Percentiles rank a stretch among this genome's conserved stretches.
phyloP scores from a whole-genome alignment of 2,329 filamentous ascomycete species.

The Leptographium galeiforme region DNA sequence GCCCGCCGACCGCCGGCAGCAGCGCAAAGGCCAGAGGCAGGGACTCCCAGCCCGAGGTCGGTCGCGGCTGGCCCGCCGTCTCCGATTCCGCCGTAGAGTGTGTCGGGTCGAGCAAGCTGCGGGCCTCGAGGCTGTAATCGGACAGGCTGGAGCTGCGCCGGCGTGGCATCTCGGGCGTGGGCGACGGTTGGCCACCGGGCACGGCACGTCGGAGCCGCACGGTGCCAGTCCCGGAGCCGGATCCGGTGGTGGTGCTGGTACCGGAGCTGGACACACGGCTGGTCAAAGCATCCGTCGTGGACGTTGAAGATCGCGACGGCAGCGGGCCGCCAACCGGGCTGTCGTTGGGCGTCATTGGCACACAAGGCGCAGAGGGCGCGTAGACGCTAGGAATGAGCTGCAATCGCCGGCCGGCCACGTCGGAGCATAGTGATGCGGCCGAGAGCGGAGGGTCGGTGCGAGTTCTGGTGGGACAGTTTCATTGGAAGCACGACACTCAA shows the following conservation, averaged over 20 bases:
- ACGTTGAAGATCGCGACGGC: no score
- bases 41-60: slow-evolving; percentile 60
- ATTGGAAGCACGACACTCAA: no score
- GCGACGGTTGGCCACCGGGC: neutral
- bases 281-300: no score
- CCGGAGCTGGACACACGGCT: no score
- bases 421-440: no score
- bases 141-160: slow-evolving; percentile 51
- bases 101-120: slow-evolving; percentile 53
- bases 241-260: neutral
- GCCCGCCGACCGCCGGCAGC: slow-evolving; percentile 70
- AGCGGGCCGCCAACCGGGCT: no score
- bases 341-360: no score
- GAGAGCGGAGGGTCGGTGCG: no score
- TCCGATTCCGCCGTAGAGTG: slow-evolving; percentile 13
- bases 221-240: neutral
- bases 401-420: no score
- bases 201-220: neutral
- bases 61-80: slow-evolving; percentile 29
- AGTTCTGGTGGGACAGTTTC: no score
- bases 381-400: no score
- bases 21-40: slow-evolving; percentile 74
- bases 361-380: neutral
- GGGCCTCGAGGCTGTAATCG: slow-evolving; percentile 59
- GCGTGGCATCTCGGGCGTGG: slow-evolving; percentile 8